Evolutionary conservation across 768 basidiomycete species (phyloP), one percentile per base, ranked within the genome.

Genomic region (Calocybe cyanea): DNA sequence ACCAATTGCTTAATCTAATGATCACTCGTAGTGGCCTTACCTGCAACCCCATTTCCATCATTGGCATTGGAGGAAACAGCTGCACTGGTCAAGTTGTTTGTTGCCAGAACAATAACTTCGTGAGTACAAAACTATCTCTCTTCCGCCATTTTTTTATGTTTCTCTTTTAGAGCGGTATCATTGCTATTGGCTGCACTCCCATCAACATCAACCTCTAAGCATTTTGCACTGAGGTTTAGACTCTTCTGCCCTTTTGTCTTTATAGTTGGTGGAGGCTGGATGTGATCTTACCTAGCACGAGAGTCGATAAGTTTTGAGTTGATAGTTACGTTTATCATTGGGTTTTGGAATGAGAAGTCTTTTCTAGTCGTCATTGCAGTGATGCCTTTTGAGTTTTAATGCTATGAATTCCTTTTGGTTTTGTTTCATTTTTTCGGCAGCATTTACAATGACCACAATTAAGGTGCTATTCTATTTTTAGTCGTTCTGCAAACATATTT

Each of bases 61-160:
- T 60, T 6, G 62, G 62, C 7, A 59, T n/a, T n/a, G n/a, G n/a
- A n/a, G n/a, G n/a, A n/a, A n/a, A n/a, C 11, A 11, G 25, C 25
- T 28, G 53, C 61, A 43, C 54, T 46, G 57, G 58, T 15, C 61
- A 67, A 45, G 56, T 65, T 15, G 64, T 68, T 5, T 71, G 69
- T 62, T 71, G 69, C 62, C 48, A 57, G 36, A 54, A 62, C 46
- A 68, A 67, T 57, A 51, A 32, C 46, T 65, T 66, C 55, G 69
- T 71, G 49, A 58, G 66, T 57, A 21, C 4, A 21, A 3, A 13
- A 28, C 10, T 33, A 44, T 41, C 14, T n/a, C 35, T 17, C 8
- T 40, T 21, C 1, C 25, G 25, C 11, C 11, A 11, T 28, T 28
- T 6, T 19, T 32, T 4, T 24, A 7, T 36, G 28, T n/a, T 33